Base-by-base conservation (phyloP, 225 moss, liverwort and hornwort species). In the Thuidium tamariscinum region DNA sequence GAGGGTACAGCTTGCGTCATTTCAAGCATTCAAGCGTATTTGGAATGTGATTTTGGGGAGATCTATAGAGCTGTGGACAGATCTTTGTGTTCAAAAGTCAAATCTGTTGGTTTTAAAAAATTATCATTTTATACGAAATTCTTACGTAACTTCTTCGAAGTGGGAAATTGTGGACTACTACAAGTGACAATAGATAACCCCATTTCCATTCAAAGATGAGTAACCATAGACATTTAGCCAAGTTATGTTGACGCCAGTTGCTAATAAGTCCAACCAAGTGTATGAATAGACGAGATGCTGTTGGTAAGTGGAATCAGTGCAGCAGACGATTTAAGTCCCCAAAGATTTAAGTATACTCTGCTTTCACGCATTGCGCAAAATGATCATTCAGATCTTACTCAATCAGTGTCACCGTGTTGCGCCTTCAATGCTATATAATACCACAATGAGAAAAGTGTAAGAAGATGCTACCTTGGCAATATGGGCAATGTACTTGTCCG, bases 401-500 rank as follows among this genome's bases (percentile, higher is more conserved):
- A 54, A 46, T 69, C 44, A 85, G 73, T 19, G 83, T 80, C 23
- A 69, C 74, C 74, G 52, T 32, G 83, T 62, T 75, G 75, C 61
- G 26, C 32, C 54, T 83, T 79, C 21, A 79, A 81, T 61, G 42
- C 68, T 77, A 57, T 60, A 48, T 18, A 36, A 62, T 71, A 77
- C 69, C 64, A 77, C 68, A 86, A 22, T 10, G 71, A 78, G 72
- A 61, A 82, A 61, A 82, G 77, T 54, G 42, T 57, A 44, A 89
- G 39, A 77, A 89, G 64, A 36, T 42, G 44, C 85, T 61, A 98
- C 98, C 95, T 95, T 97, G 81, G 92, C 98, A 81, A 98, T 95
- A 86, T 93, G 95, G 72, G 91, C 91, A 49, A 98, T 98, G 85
- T 98, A 98, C 89, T 96, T 98, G 84, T 97, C 93, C 48, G 98